Evolutionary conservation across 2,329 filamentous ascomycete genomes (phyloP), one percentile per base, ranked within the genome.

Genomic region (Fusarium cicatricum): DNA sequence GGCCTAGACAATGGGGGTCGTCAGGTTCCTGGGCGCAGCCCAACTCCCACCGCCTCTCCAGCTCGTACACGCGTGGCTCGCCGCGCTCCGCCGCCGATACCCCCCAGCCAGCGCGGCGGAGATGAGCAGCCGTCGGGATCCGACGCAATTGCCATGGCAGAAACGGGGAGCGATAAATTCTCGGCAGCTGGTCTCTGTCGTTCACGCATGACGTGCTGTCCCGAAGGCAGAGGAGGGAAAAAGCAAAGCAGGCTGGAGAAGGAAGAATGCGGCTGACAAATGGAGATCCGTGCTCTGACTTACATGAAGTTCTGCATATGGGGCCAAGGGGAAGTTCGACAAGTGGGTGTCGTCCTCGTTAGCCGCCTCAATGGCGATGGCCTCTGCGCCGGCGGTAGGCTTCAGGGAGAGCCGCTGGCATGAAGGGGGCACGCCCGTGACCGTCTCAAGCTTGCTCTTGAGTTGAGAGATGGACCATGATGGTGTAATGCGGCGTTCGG

Each of bases 401-500:
- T 88, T 90, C 71, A 97, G 80, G 26, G 81, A 87, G 58, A 99
- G 83, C 59, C 81, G 85, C 75, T 98, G 95, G 56, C 83, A 87
- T 26, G 83, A 84, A 11, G 93, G 90, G 14, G 95, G 94, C 32
- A 98, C 87, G 58, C 95, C 95, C 2, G 94, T 98, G 76, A 98
- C 88, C 58, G 92, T 90, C 76, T 98, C 94, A 45, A 99, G 87
- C 75, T 95, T 96, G 47, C 82, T 78, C 78, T 94, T 97, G 68
- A 98, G 83, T 69, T 91, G 88, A 50, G 84, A 82, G 71, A 99
- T 89, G 58, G 89, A 89, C 95, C 95, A 99, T 65, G 93, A 89
- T 12, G 94, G 94, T 21, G 91, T 94, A 73, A 98, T 87, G 65
- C 95, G 91, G 58, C 94, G 90, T 78, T 99, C 95, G 45, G 92